Conservation (phyloP, 2,329 filamentous ascomycete species). For the Beauveria sp. region DNA sequence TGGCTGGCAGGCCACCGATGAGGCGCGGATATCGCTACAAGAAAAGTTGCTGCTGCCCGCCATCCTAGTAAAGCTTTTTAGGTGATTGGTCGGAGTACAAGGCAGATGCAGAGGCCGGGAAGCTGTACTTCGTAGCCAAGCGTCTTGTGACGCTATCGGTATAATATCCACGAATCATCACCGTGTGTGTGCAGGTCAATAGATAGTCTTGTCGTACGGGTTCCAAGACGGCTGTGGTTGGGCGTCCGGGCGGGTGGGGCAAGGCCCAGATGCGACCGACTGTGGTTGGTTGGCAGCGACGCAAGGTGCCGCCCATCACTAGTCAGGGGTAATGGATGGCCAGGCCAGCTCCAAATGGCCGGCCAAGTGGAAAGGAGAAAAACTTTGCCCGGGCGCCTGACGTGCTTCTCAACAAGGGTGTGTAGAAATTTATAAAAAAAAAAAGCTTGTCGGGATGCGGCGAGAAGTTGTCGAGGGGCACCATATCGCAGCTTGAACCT, state of each 20-base stretch:
- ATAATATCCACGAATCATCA: too few species aligned
- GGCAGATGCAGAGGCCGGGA: background rate
- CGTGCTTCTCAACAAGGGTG: background rate
- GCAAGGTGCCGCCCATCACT: background rate
- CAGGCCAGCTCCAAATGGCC: background rate
- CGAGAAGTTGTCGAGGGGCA: background rate
- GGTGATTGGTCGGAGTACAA: background rate
- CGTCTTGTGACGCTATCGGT: background rate
- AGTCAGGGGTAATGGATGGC: conserved; percentile 5
- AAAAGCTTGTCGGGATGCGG: background rate
- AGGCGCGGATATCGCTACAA: background rate
- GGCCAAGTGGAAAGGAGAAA: background rate
- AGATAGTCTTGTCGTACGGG: background rate
- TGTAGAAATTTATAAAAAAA: background rate
- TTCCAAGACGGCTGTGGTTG: background rate
- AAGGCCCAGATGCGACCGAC: background rate
- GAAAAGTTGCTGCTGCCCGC: background rate
- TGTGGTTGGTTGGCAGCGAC: background rate
- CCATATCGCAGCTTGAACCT: too few species aligned
- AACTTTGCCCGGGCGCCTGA: conserved; percentile 1
- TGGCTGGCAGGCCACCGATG: background rate
- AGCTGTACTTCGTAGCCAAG: background rate
- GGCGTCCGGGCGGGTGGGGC: background rate
- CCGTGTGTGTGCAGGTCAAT: too few species aligned
- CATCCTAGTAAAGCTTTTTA: too few species aligned